A percentile compares a stretch with the other conserved stretches of the same genome.
phyloP scores from a whole-genome alignment of 2,329 filamentous ascomycete genomes.

The Chaetomiaceae sp. region DNA sequence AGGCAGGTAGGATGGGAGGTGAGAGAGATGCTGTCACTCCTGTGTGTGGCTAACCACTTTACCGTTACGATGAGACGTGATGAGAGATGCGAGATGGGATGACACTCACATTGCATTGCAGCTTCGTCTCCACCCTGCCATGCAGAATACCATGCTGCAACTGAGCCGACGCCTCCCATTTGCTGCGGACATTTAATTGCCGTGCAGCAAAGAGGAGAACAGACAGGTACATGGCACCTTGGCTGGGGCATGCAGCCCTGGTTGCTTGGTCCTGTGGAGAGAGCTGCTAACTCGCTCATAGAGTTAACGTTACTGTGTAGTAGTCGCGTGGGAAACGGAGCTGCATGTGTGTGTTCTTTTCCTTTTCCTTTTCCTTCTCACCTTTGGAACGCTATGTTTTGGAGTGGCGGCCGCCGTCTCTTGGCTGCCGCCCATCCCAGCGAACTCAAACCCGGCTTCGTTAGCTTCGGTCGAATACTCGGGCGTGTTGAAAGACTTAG shows the following conservation, averaged over 20 bases:
- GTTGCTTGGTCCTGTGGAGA: too few species aligned
- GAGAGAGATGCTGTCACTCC: too few species aligned
- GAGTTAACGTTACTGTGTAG: too few species aligned
- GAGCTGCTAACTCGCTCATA: too few species aligned
- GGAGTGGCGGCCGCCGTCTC: not conserved
- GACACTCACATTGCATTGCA: conserved; percentile 12
- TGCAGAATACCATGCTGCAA: conserved; percentile 3
- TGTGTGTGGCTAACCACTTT: too few species aligned
- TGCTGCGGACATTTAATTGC: conserved; percentile 8
- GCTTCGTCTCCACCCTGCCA: not conserved
- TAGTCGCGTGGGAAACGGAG: conserved; percentile 5
- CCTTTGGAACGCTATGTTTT: too few species aligned
- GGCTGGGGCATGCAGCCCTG: not conserved
- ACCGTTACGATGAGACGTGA: not conserved
- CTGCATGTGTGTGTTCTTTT: conserved; percentile 1
- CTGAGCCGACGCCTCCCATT: not conserved
- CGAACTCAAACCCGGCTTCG: not conserved
- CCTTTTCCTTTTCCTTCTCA: not conserved
- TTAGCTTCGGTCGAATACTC: conserved; percentile 11
- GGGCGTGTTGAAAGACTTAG: not conserved
- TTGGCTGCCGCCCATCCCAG: not conserved
- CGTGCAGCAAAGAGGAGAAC: conserved; percentile 7
- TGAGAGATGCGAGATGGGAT: conserved; percentile 1
- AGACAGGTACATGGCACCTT: conserved; percentile 10
- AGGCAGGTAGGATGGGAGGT: not conserved